Base-by-base conservation (phyloP, 1,284 basidiomycete genomes). In the Ceratobasidium sp. region DNA sequence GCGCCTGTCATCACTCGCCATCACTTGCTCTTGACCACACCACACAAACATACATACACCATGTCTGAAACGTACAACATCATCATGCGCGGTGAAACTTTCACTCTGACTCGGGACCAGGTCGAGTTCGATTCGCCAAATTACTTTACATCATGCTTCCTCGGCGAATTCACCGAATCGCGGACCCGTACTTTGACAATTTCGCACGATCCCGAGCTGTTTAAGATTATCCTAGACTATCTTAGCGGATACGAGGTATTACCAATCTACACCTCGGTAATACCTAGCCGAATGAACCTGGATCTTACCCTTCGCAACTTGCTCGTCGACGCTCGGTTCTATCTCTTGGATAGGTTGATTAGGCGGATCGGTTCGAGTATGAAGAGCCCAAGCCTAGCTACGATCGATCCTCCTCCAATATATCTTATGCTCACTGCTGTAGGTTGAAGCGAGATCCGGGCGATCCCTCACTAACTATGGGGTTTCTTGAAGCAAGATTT, bases 41-140 rank as follows among this genome's bases (percentile, higher is more conserved):
- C 38, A 38, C 38, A 8, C 38, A 3, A 38, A 38, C 38, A 38
- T 38, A 38, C 3, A 38, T 38, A 38, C 38, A 8, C 38, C 8
- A 57, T 57, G n/a, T 57, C 23, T 3, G 55, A 60, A 35, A 12
- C 14, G 3, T 60, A 60, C 27, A 57, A 7, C 4, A 14, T 70
- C 23, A 23, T 57, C 30, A 59, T 70, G 18, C 4, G 33, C 16
- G 54, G 30, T 44, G 18, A 44, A n/a, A 23, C 4, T 1, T 57
- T 57, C n/a, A n/a, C 35, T 44, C 52, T 70, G n/a, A 70, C 30
- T 8, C 33, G 50, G 8, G 46, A 50, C 33, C 68, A 70, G 35
- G 57, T 70, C 50, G 50, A 57, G 54, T 70, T 70, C 30, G 68
- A 70, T n/a, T 35, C 68, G 2, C 68, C 68, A 44, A 70, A 70